Percentiles rank a stretch among this genome's conserved stretches.
These are phyloP conservation scores for Aaosphaeria pasadenensis DNA, from an alignment of 2,329 filamentous ascomycete genomes.

Conservation along the genomic window DNA sequence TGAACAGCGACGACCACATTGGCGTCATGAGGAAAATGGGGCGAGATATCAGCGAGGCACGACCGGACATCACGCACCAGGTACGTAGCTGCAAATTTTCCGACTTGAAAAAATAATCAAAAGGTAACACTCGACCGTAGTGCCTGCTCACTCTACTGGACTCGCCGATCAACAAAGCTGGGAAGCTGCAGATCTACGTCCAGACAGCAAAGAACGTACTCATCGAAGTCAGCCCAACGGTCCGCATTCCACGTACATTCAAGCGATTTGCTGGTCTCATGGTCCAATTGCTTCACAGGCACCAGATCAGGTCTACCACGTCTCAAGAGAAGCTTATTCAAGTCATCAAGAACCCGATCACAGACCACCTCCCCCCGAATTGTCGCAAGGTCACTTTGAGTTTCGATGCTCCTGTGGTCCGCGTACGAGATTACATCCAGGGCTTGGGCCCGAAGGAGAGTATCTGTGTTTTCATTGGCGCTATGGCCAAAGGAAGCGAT, in stretches of 20 bases:
- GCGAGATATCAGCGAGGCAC: slow-evolving; percentile 93
- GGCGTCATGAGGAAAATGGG: slow-evolving; percentile 99
- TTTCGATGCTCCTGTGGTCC: slow-evolving; percentile 85
- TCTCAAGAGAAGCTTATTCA: slow-evolving; percentile 97
- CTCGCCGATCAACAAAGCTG: slow-evolving; percentile 97
- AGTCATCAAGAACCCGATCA: slow-evolving; percentile 97
- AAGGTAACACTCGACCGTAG: slow-evolving; percentile 47
- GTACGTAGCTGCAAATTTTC: slow-evolving; percentile 50
- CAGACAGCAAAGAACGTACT: slow-evolving; percentile 95
- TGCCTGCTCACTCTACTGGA: slow-evolving; percentile 95
- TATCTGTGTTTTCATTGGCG: slow-evolving; percentile 95
- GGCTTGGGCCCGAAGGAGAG: slow-evolving; percentile 78
- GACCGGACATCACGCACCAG: slow-evolving; percentile 98
- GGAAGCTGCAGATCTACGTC: slow-evolving; percentile 96
- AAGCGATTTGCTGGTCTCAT: slow-evolving; percentile 98
- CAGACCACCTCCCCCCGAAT: slow-evolving; percentile 92
- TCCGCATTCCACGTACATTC: slow-evolving; percentile 96
- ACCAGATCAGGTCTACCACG: slow-evolving; percentile 93
- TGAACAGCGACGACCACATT: slow-evolving; percentile 99
- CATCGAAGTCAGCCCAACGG: slow-evolving; percentile 97
- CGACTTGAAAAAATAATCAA: slow-evolving; percentile 17
- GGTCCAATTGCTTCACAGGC: slow-evolving; percentile 93
- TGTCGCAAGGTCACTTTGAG: slow-evolving; percentile 97
- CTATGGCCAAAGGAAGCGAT: slow-evolving; percentile 96
- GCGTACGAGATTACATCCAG: slow-evolving; percentile 84